Base-by-base conservation (phyloP, 192 early-diverging fungal species). In the Phlyctochytrium arcticum region DNA sequence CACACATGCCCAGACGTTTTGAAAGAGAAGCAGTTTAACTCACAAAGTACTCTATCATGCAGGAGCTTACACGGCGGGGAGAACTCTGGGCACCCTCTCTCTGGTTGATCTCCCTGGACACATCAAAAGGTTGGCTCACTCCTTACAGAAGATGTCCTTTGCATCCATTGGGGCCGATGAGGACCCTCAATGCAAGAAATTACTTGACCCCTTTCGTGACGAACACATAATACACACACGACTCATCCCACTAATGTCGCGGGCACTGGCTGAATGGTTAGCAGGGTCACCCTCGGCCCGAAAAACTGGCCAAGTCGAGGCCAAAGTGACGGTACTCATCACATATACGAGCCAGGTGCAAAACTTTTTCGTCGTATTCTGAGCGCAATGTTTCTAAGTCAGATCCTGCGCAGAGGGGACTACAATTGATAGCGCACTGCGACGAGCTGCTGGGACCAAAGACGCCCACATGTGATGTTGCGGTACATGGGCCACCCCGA, bases 21-120 rank as follows among this genome's bases (percentile, higher is more conserved):
- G 21, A 44, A 44, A 2, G n/a, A n/a, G n/a, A n/a, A n/a, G n/a
- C 39, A 12, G 1, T 44, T 44, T 44, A 19, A 0, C 12, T 19
- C 39, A 44, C 39, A 19, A n/a, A 12, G 12, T 19, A 44, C 39
- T 44, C 21, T 44, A 2, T 44, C 39, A n/a, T n/a, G 39, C 39
- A 78, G 87, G 83, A 6, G 77, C 87, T 1, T 89, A 89, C 62
- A 89, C 88, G 2, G 76, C 75, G 3, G 83, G 80, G 63, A 78
- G 88, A 21, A 89, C 87, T 3, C 65, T 88, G 26, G 50, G 78
- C 5, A 57, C 67, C 19, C 47, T 59, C 6, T 74, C 75, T 2
- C 27, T 89, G 57, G 67, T 87, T 35, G 84, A 88, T 37, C 74
- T 88, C 7, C 57, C 70, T 7, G 63, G 57, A 9, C 88, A 89